Evolutionary conservation across 2,329 filamentous ascomycete genomes (phyloP), one percentile per base, ranked within the genome.

Genomic region (Fusarium oligoseptatum): DNA sequence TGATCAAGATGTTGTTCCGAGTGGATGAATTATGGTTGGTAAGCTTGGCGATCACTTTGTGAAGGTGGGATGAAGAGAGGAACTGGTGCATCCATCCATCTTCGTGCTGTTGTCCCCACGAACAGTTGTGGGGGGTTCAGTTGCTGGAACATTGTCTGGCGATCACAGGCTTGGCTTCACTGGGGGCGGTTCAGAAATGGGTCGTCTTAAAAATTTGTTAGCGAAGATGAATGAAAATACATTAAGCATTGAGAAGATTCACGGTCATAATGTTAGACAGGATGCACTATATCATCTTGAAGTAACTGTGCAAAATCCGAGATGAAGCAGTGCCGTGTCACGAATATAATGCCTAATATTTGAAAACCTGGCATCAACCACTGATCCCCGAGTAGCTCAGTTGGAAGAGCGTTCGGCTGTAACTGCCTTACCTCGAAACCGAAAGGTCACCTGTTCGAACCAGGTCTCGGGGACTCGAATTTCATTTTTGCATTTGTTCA

Each of bases 391-490:
- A 71, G 60, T 72, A 72, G 70, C 70, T 72, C 70, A 72, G 70
- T 52, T 72, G 70, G 70, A 71, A 72, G 70, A 72, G 70, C 70
- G 70, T 72, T 72, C 67, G 70, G 60, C 70, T 72, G 70, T 72
- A 72, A 72, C 57, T 70, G 70, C 39, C 52, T 17, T 43, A 32
- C 22, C 34, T 62, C 56, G 63, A 61, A 41, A 72, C 60, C 70
- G 67, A 72, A 72, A 72, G 70, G 70, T 66, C 70, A 72, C 70
- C 66, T 72, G 70, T 72, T 72, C 70, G 70, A 72, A 50, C 70
- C 70, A 72, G 70, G 70, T 72, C 60, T 71, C 68, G 68, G 70
- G 69, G 69, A 71, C n/a, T 24, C 8, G 2, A 29, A 6, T 32
- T 7, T 5, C 6, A 6, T 41, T 55, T 62, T 55, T 27, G 22